Conservation (phyloP, 257 asterid species). For the Solanum virginianum region DNA sequence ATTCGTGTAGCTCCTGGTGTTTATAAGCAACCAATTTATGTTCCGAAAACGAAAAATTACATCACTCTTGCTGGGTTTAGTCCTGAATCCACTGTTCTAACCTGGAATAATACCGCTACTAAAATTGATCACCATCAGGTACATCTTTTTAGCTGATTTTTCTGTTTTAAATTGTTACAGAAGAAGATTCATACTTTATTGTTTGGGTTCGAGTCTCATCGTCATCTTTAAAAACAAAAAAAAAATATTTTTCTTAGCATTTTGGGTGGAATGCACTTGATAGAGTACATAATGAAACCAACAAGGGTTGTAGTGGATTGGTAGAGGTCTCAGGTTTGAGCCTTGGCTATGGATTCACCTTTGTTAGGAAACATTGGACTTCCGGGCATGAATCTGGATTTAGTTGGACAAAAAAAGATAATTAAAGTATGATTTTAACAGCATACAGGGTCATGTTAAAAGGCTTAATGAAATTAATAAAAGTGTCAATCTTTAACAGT, state of each 20-base stretch:
- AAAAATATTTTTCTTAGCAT: neutral
- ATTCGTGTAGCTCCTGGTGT: constrained; percentile 76
- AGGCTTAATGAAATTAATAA: neutral
- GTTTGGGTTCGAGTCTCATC: neutral
- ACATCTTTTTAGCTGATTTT: neutral
- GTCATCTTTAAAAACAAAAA: neutral
- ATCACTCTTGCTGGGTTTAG: constrained; percentile 67
- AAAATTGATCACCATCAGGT: constrained; percentile 85
- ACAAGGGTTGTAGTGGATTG: neutral
- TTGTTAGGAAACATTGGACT: neutral
- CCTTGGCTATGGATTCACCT: neutral
- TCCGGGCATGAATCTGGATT: neutral
- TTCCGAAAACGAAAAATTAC: constrained; percentile 78
- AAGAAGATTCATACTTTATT: neutral
- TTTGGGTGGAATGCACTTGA: neutral
- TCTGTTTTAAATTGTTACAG: neutral
- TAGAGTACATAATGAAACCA: neutral
- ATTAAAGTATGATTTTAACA: neutral
- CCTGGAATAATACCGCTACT: constrained; percentile 81
- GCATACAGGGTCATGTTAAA: neutral
- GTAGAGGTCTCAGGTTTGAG: neutral
- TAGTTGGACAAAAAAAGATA: neutral
- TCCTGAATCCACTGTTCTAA: constrained; percentile 72
- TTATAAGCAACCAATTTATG: constrained; percentile 69
- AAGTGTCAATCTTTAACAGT: neutral